Evolutionary conservation across 1,139 yeast species (phyloP), one percentile per base, ranked within the genome.

Genomic region (Candida labiduridarum): DNA sequence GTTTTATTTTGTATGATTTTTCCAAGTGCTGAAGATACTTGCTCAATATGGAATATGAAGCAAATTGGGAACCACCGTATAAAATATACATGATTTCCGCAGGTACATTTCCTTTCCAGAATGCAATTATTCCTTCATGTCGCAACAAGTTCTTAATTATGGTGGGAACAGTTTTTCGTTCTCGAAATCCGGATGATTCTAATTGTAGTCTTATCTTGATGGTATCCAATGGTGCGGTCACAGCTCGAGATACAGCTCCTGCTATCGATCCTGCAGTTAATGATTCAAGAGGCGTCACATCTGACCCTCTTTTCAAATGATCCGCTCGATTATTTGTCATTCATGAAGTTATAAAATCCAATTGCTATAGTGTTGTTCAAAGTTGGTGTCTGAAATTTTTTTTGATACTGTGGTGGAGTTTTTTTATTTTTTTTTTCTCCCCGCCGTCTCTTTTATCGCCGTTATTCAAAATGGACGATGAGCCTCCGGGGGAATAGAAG

Each of bases 81-180:
- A 88, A 58, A 15, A 94, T 75, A 62, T 94, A 94, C 83, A 94
- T 80, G 41, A 84, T 68, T 57, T 90, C 92, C 0, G 98, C 99
- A 0, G 99, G 96, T 0, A 89, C 80, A 64, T 94, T 94, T 0
- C 99, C 99, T 66, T 91, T 92, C 98, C 98, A 94, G 19, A 94
- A 74, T 0, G 92, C 80, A 18, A 57, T 41, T 7, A 73, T 55
- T 2, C 80, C 80, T 56, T 76, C 80, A 45, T 71, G 56, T 34
- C 59, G 59, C n/a, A 73, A 49, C 9, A 74, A 58, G 19, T 54
- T 46, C 30, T 50, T 53, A 18, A 68, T 59, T 1, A 66, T 59
- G 1, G 49, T 27, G 5, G 48, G 36, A 2, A 65, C 56, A 1
- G 66, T 59, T 31, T 51, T 50, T n/a, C 58, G 41, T 3, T 56